These are phyloP conservation scores for Phytophthora pinifolia DNA, from an alignment of 352 stramenopile species.

Conservation along the genomic window DNA sequence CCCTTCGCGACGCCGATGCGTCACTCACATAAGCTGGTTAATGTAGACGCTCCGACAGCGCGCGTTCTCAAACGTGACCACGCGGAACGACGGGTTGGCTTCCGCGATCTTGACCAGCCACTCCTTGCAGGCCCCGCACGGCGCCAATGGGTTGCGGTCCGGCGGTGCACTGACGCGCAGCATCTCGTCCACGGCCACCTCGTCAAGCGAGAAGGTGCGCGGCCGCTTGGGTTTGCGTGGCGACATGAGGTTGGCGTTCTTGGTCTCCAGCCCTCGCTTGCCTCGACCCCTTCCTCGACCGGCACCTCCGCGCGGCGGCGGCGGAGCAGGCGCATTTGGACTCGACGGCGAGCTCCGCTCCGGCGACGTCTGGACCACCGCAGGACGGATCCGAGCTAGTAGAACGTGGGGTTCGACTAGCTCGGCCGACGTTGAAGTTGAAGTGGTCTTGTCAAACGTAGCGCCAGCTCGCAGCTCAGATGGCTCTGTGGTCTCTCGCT, in stretches of 20 bases:
- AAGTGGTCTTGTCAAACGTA: slow-evolving; percentile 24
- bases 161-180: slow-evolving; percentile 32
- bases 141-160: slow-evolving; percentile 96
- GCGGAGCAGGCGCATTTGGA: not conserved
- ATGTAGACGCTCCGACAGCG: slow-evolving; percentile 93
- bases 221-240: slow-evolving; percentile 79
- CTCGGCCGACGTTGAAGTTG: slow-evolving; percentile 25
- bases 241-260: slow-evolving; percentile 34
- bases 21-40: slow-evolving; percentile 77
- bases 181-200: slow-evolving; percentile 52
- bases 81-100: slow-evolving; percentile 96
- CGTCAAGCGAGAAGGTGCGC: slow-evolving; percentile 83
- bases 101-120: slow-evolving; percentile 99
- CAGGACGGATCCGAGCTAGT: slow-evolving; percentile 17
- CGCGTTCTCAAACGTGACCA: slow-evolving; percentile 96
- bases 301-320: not conserved
- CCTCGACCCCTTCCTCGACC: slow-evolving; percentile 14
- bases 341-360: slow-evolving; percentile 1
- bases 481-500: slow-evolving; percentile 6
- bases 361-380: slow-evolving; percentile 11
- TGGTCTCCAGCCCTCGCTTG: slow-evolving; percentile 29
- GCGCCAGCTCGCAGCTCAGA: slow-evolving; percentile 13
- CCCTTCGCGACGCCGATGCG: slow-evolving; percentile 7
- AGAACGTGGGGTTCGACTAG: slow-evolving; percentile 9
- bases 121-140: slow-evolving; percentile 98